Conservation (phyloP, 805 yeast species). For the Schizosaccharomyces octosporus region DNA sequence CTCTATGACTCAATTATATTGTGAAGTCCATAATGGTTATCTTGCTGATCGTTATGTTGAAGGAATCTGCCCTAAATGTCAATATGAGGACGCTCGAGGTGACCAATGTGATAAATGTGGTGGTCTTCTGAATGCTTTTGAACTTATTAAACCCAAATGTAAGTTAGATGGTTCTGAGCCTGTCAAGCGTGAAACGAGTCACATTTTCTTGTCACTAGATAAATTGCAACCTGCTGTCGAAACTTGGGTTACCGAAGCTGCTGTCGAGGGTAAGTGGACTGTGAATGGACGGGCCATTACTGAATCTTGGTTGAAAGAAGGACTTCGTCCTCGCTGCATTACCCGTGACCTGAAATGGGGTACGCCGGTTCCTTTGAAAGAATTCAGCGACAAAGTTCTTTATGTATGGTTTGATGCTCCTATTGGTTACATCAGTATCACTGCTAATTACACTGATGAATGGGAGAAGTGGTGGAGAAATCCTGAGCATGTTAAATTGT, state of each 20-base stretch:
- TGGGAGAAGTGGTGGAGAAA: slow-evolving; percentile 91
- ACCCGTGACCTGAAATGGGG: slow-evolving; percentile 97
- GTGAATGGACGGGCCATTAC: slow-evolving; percentile 76
- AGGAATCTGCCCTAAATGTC: slow-evolving; percentile 91
- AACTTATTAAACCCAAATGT: slow-evolving; percentile 84
- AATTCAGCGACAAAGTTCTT: slow-evolving; percentile 66
- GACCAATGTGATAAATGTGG: slow-evolving; percentile 99
- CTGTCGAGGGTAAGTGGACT: slow-evolving; percentile 67
- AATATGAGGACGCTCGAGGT: slow-evolving; percentile 91
- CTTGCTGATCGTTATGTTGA: slow-evolving; percentile 93
- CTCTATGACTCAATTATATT: slow-evolving; percentile 69
- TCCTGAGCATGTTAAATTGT: slow-evolving; percentile 68
- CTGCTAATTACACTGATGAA: slow-evolving; percentile 63
- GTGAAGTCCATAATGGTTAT: slow-evolving; percentile 72
- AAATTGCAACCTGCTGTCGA: slow-evolving; percentile 55
- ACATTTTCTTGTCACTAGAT: slow-evolving; percentile 60
- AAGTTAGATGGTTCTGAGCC: slow-evolving; percentile 74
- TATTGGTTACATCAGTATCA: slow-evolving; percentile 86
- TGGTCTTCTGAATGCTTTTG: slow-evolving; percentile 65
- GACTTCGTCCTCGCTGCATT: slow-evolving; percentile 79
- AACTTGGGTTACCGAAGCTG: slow-evolving; percentile 46
- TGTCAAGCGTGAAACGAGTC: slow-evolving; percentile 55
- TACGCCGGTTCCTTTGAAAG: slow-evolving; percentile 83
- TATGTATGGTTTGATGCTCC: slow-evolving; percentile 99
- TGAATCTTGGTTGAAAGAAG: slow-evolving; percentile 80